Base-by-base conservation (phyloP, 2,329 filamentous ascomycete species). In the Colletotrichum trifolii region DNA sequence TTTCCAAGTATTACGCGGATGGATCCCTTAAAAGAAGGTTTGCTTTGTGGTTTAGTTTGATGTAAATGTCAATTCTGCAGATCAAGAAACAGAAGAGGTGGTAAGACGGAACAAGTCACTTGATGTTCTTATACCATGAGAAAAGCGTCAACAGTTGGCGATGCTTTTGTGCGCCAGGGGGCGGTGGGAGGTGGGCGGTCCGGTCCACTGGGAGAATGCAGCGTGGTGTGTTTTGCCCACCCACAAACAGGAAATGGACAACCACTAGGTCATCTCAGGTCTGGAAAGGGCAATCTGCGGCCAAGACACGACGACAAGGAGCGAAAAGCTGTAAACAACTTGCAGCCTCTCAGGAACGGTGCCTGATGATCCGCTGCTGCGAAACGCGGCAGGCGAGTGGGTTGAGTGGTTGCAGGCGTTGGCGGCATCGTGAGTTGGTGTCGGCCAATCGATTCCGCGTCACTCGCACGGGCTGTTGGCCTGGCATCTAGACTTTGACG, bases 131-230 rank as follows among this genome's bases (percentile, higher is more conserved):
- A 65, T 65, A 53, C 35, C 43, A 57, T 13, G 33, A 40, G 25
- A 39, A 38, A 34, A 42, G 40, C n/a, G 8, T n/a, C 46, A 58
- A 54, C 58, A 65, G 62, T 56, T 65, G 62, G 62, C 62, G 62
- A 65, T 62, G 62, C 49, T 65, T 65, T 65, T 43, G 62, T 62
- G 60, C 47, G 58, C 62, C 33, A 54, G 62, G 39, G 39, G 56
- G 58, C 57, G 60, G 52, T 48, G 42, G 15, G 35, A 7, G 39
- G 39, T 40, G 46, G 33, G 46, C 46, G 25, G 46, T 45, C 13
- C n/a, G 38, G 45, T 62, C 62, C 62, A 65, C 62, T 62, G 57
- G 52, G 43, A n/a, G 62, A 56, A 36, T n/a, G 57, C 39, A 47
- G 62, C 57, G 42, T 43, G 42, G 50, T 65, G 62, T 62, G 39